These are phyloP conservation scores for Dichomitus squalens DNA, from an alignment of 1,284 basidiomycete species.

Conservation along the genomic window DNA sequence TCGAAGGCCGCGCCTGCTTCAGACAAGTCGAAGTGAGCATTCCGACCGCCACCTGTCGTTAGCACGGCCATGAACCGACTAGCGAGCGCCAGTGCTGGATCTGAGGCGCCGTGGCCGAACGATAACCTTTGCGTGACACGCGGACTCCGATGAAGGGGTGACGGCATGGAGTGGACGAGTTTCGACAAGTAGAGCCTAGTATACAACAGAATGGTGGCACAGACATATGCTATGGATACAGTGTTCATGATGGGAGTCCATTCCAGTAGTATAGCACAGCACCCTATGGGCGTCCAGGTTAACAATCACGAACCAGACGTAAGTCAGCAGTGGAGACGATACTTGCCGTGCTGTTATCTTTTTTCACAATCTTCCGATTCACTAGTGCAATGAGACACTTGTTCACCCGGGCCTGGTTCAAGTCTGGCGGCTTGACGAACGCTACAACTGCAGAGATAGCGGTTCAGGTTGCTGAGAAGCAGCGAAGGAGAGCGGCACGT, in stretches of 20 bases:
- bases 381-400: slow-evolving; percentile 92
- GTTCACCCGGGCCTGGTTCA: slow-evolving; percentile 88
- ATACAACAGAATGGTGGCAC: slow-evolving; percentile 5
- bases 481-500: slow-evolving; percentile 9
- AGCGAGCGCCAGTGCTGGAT: no score
- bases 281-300: slow-evolving; percentile 37
- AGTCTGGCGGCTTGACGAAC: slow-evolving; percentile 78
- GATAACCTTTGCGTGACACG: no score
- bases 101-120: no score
- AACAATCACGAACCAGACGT: not conserved
- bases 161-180: no score
- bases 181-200: not conserved
- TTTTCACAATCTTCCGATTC: slow-evolving; percentile 83
- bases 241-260: slow-evolving; percentile 33
- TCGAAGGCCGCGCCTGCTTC: no score
- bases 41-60: no score
- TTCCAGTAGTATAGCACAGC: slow-evolving; percentile 52
- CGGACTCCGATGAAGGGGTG: no score
- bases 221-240: not conserved
- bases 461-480: no score
- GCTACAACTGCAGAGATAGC: slow-evolving; percentile 63
- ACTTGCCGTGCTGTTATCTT: slow-evolving; percentile 69
- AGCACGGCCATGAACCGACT: no score
- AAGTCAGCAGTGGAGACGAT: not conserved
- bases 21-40: no score